Percentiles rank a stretch among this genome's conserved stretches.
phyloP scores from a whole-genome alignment of 2,329 filamentous ascomycete species.

The Paraphoma chrysanthemicola region DNA sequence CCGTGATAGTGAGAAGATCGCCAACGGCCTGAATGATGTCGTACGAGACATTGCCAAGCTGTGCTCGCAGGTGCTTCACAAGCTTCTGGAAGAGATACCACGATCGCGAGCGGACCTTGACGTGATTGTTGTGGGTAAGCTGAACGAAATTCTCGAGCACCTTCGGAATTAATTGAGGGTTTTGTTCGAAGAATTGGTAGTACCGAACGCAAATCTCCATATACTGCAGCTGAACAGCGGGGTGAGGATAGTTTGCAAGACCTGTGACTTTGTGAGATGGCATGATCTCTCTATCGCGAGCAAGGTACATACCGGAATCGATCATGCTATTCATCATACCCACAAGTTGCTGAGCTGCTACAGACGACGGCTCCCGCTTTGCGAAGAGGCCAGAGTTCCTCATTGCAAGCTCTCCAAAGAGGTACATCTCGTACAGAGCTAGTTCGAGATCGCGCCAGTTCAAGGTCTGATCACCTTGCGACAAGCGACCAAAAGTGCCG shows the following conservation, averaged over 20 bases:
- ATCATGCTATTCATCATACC: constrained; percentile 97
- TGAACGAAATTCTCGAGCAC: constrained; percentile 91
- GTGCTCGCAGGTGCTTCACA: constrained; percentile 82
- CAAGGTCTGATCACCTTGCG: constrained; percentile 73
- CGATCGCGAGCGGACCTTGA: constrained; percentile 85
- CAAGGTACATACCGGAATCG: constrained; percentile 72
- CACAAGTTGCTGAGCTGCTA: constrained; percentile 80
- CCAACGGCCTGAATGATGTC: constrained; percentile 89
- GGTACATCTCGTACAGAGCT: constrained; percentile 91
- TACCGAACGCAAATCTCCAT: constrained; percentile 99
- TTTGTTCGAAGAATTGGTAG: constrained; percentile 87
- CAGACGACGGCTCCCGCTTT: constrained; percentile 81
- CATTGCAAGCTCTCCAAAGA: constrained; percentile 94
- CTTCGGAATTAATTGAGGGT: constrained; percentile 79
- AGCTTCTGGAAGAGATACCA: constrained; percentile 98
- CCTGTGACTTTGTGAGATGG: constrained; percentile 57
- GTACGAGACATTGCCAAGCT: constrained; percentile 88
- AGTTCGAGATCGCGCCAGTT: constrained; percentile 96
- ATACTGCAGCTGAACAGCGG: constrained; percentile 91
- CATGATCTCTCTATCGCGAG: neutral
- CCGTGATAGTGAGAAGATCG: constrained; percentile 88
- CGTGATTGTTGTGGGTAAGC: constrained; percentile 85
- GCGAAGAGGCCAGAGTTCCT: constrained; percentile 84
- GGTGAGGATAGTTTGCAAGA: constrained; percentile 84
- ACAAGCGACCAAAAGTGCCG: constrained; percentile 81